Evolutionary conservation across 1,284 basidiomycete genomes (phyloP).

Genomic region (Papiliotrema laurentii): DNA sequence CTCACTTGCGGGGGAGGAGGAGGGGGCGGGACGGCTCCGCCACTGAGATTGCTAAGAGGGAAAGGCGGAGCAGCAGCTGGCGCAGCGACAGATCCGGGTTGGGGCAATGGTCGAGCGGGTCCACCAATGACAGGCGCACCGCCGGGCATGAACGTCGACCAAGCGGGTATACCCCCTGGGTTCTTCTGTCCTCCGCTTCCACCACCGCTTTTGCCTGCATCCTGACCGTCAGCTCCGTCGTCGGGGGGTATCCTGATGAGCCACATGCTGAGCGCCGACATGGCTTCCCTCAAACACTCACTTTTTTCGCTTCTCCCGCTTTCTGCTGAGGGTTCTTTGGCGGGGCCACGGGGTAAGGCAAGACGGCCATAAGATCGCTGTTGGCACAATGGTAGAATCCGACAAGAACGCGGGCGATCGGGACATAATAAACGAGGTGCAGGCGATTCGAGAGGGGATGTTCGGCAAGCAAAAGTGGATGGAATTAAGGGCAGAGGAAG

Average conservation of each 20-base stretch:
- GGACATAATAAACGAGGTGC: neutral
- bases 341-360: constrained; percentile 39
- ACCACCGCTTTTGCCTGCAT: constrained; percentile 2
- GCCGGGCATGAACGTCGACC: constrained; percentile 15
- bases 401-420: neutral
- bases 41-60: constrained; percentile 3
- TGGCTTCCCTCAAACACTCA: constrained; percentile 2
- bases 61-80: constrained; percentile 2
- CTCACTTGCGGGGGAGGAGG: constrained; percentile 9
- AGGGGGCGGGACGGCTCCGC: constrained; percentile 9
- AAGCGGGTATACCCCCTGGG: constrained; percentile 16
- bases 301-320: constrained; percentile 19
- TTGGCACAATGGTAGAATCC: neutral
- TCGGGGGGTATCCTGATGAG: neutral
- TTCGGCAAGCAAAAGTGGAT: neutral
- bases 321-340: constrained; percentile 24
- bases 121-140: constrained; percentile 8
- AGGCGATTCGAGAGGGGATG: neutral
- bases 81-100: constrained; percentile 4
- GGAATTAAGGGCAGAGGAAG: constrained; percentile 2
- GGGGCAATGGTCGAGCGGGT: constrained; percentile 11
- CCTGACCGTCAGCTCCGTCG: neutral
- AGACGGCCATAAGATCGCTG: constrained; percentile 46
- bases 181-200: constrained; percentile 3
- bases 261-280: neutral